A percentile compares a stretch with the other conserved stretches of the same genome.
Evolutionary conservation across 164 flowering plant genomes (phyloP).

Genomic region (Nymphaea thermarum): DNA sequence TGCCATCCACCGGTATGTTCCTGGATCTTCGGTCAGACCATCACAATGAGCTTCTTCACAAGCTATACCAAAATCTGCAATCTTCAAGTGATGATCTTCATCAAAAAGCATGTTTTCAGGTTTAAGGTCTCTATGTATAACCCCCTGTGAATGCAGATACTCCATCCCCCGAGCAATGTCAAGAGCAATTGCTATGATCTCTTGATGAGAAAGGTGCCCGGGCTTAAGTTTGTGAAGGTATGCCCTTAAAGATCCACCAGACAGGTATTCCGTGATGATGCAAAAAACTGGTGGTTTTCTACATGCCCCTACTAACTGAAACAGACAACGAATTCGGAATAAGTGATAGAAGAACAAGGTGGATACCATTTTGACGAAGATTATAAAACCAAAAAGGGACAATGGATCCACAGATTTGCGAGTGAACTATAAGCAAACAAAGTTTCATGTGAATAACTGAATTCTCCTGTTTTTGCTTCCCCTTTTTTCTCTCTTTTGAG

Average conservation of each 20-base stretch:
- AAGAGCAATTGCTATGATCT: constrained; percentile 45
- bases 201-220: constrained; percentile 43
- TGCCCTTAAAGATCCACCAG: constrained; percentile 84
- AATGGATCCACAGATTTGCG: neutral
- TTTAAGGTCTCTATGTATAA: constrained; percentile 79
- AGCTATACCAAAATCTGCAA: constrained; percentile 94
- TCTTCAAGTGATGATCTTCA: constrained; percentile 48
- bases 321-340: neutral
- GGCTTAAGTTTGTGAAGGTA: constrained; percentile 64
- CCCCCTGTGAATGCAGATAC: constrained; percentile 77
- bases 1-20: constrained; percentile 99
- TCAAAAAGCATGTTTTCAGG: constrained; percentile 81
- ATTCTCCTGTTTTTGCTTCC: too few species aligned
- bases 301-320: constrained; percentile 76
- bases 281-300: constrained; percentile 69
- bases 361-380: neutral
- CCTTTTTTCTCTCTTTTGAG: too few species aligned
- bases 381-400: neutral
- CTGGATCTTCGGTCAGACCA: constrained; percentile 65
- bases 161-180: constrained; percentile 92
- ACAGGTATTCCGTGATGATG: constrained; percentile 64
- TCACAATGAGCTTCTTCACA: constrained; percentile 76
- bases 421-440: too few species aligned
- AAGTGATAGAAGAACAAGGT: neutral
- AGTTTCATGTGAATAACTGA: too few species aligned